Percentiles rank a stretch among this genome's conserved stretches.
Evolutionary conservation across 106 monocot genomes (phyloP).

Genomic region (Phalaenopsis aphrodite): DNA sequence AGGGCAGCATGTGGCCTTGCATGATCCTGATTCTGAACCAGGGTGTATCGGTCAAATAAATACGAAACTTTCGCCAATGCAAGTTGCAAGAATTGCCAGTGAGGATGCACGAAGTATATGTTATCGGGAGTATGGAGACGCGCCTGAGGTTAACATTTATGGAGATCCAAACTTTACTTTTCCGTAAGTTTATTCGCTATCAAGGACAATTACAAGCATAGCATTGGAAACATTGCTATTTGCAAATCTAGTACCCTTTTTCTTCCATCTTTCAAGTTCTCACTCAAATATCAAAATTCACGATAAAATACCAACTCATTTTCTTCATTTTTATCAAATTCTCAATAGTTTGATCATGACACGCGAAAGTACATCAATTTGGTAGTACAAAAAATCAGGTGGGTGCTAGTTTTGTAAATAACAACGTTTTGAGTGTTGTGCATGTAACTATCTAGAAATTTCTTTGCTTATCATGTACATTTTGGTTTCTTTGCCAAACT

Average conservation of each 20-base stretch:
- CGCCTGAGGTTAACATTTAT: conserved; percentile 84
- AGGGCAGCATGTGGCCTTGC: conserved; percentile 97
- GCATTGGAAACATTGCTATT: no score
- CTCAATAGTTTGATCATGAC: no score
- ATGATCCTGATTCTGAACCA: conserved; percentile 73
- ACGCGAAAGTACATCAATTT: no score
- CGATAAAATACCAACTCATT: no score
- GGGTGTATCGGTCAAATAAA: conserved; percentile 83
- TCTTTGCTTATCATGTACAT: not conserved
- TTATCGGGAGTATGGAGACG: conserved; percentile 70
- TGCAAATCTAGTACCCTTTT: no score
- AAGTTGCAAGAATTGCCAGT: conserved; percentile 59
- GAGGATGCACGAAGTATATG: conserved; percentile 90
- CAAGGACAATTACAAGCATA: not conserved
- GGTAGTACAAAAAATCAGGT: no score
- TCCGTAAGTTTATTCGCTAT: conserved; percentile 49
- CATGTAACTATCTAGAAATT: not conserved
- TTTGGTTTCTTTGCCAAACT: not conserved
- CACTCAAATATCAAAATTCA: no score
- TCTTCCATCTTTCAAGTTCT: no score
- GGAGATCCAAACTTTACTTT: conserved; percentile 90
- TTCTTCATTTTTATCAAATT: no score
- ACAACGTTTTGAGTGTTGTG: not conserved
- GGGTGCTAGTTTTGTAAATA: not conserved
- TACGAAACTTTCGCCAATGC: conserved; percentile 77